Evolutionary conservation across 2,329 filamentous ascomycete species (phyloP).

Genomic region (Aureobasidium melanogenum): DNA sequence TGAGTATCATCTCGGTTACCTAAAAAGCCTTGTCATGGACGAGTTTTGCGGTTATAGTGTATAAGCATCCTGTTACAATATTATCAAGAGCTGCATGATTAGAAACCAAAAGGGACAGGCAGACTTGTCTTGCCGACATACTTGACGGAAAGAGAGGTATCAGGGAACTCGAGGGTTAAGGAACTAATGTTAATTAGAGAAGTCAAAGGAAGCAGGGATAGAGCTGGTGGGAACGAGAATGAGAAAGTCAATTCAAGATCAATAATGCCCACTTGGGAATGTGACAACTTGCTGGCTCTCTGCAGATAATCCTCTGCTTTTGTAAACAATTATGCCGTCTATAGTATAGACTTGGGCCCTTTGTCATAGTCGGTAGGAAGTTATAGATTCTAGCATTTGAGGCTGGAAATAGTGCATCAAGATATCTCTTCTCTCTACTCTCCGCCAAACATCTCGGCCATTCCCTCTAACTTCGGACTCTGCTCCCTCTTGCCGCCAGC

Average conservation of each 20-base stretch:
- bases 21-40: not conserved
- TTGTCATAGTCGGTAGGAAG: too few relatives aligned
- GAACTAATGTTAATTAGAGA: not conserved
- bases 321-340: too few relatives aligned
- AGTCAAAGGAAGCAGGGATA: not conserved
- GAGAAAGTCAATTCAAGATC: not conserved
- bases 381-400: too few relatives aligned
- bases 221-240: not conserved
- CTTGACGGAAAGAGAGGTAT: not conserved
- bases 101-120: not conserved
- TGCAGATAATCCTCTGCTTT: too few relatives aligned
- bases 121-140: not conserved
- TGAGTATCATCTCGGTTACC: not conserved
- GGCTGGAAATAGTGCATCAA: too few relatives aligned
- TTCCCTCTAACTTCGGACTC: slow-evolving; percentile 33
- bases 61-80: not conserved
- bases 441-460: slow-evolving; percentile 37
- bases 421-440: not conserved
- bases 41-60: not conserved
- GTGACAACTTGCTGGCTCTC: too few relatives aligned
- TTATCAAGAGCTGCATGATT: not conserved
- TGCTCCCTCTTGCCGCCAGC: slow-evolving; percentile 29
- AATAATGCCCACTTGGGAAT: too few relatives aligned
- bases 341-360: too few relatives aligned
- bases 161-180: not conserved